Percentiles rank a stretch among this genome's conserved stretches.
These are phyloP conservation scores for Sclerotinia borealis DNA, from an alignment of 2,329 filamentous ascomycete species.

Conservation along the genomic window DNA sequence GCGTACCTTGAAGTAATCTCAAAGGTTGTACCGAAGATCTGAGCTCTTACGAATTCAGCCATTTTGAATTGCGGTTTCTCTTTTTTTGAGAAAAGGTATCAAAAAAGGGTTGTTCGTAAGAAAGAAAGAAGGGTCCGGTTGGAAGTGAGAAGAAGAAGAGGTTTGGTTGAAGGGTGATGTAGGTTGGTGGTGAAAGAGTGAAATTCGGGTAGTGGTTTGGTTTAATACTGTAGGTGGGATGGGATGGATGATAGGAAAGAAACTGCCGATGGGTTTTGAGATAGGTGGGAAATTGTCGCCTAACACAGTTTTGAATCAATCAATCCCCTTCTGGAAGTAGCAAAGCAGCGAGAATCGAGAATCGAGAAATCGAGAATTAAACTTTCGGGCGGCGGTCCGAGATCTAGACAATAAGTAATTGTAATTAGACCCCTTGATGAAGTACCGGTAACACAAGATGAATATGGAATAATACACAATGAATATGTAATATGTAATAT, in stretches of 20 bases:
- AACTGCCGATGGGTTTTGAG: background rate
- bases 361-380: too few relatives aligned
- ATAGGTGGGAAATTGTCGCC: background rate
- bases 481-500: too few relatives aligned
- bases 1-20: conserved; percentile 95
- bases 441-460: background rate
- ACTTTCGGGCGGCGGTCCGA: background rate
- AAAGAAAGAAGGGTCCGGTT: background rate
- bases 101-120: background rate
- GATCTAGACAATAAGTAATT: background rate
- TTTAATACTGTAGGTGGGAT: background rate
- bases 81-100: background rate
- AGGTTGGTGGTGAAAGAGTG: background rate
- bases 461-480: too few relatives aligned
- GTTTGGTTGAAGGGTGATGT: background rate
- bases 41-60: conserved; percentile 98
- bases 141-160: background rate
- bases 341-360: background rate
- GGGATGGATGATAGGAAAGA: background rate
- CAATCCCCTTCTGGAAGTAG: background rate
- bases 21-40: conserved; percentile 99
- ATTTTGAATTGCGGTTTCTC: conserved; percentile 48
- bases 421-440: too few relatives aligned
- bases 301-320: background rate
- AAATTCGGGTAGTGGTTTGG: background rate